These are phyloP conservation scores for Penicillium digitatum DNA, from an alignment of 2,329 filamentous ascomycete genomes.

Conservation along the genomic window DNA sequence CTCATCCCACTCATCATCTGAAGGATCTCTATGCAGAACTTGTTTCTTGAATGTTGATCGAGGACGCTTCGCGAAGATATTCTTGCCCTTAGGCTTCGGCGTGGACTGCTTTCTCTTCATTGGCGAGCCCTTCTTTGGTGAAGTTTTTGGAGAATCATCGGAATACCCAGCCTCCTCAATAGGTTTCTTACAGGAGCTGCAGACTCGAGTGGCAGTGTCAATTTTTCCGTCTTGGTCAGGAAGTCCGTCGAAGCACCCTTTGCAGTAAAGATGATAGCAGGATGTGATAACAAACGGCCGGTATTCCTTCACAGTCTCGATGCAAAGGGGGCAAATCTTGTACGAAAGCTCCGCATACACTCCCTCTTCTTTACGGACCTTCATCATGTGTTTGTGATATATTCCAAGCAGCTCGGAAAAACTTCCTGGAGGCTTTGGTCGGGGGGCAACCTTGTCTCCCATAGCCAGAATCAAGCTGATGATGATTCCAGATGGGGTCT, in stretches of 20 bases:
- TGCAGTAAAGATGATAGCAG: conserved; percentile 57
- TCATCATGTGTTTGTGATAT: not conserved
- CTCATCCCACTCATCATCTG: conserved; percentile 12
- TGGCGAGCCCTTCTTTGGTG: not conserved
- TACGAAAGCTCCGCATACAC: conserved; percentile 24
- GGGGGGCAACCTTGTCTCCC: not conserved
- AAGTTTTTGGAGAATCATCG: not conserved
- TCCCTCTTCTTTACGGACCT: not conserved
- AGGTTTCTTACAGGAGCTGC: conserved; percentile 7
- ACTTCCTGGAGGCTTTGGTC: not conserved
- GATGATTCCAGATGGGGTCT: not conserved
- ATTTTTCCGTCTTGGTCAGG: conserved; percentile 11
- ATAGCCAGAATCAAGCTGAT: not conserved
- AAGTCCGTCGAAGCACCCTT: conserved; percentile 41
- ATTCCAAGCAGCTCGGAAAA: not conserved
- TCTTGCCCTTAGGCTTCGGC: not conserved
- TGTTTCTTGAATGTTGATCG: not conserved
- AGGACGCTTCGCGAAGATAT: not conserved
- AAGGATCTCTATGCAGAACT: not conserved
- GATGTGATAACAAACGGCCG: conserved; percentile 44
- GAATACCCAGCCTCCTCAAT: conserved; percentile 8
- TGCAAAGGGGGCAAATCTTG: conserved; percentile 45
- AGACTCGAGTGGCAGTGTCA: conserved; percentile 29
- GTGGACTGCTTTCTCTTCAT: not conserved
- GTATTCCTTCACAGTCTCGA: not conserved